phyloP scores from a whole-genome alignment of 768 basidiomycete genomes.

The Grammothele lineata region DNA sequence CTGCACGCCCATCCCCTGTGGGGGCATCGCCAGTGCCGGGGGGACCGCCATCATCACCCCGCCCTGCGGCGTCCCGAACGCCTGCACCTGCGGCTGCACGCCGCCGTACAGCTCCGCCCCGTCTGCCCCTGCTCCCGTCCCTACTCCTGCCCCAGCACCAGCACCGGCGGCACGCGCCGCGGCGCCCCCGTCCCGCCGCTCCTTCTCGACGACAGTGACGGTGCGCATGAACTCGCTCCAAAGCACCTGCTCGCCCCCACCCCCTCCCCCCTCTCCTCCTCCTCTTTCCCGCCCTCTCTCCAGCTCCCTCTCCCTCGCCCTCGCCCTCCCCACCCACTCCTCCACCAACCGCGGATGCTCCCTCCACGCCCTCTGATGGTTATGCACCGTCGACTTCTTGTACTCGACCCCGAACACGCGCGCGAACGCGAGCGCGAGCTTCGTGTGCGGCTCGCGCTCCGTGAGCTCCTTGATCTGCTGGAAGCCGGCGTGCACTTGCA shows the following conservation, averaged over 20 bases:
- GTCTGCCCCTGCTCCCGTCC: neutral
- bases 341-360: slow-evolving; percentile 45
- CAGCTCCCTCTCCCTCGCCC: slow-evolving; percentile 56
- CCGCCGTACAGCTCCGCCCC: neutral
- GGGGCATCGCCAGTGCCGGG: too few relatives aligned
- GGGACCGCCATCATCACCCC: slow-evolving; percentile 1
- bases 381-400: slow-evolving; percentile 70
- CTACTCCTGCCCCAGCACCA: neutral
- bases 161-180: neutral
- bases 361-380: slow-evolving; percentile 66
- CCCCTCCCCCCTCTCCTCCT: slow-evolving; percentile 46
- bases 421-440: slow-evolving; percentile 65
- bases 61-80: slow-evolving; percentile 3
- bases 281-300: slow-evolving; percentile 46
- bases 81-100: neutral
- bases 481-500: slow-evolving; percentile 60
- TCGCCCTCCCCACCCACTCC: slow-evolving; percentile 41
- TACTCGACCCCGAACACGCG: slow-evolving; percentile 68
- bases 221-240: slow-evolving; percentile 66
- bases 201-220: slow-evolving; percentile 7
- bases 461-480: slow-evolving; percentile 41
- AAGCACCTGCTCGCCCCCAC: slow-evolving; percentile 48
- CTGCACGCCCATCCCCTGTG: too few relatives aligned
- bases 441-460: slow-evolving; percentile 37
- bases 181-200: neutral